phyloP scores from a whole-genome alignment of 208 protist species.

The Endotrypanum monterogeii region DNA sequence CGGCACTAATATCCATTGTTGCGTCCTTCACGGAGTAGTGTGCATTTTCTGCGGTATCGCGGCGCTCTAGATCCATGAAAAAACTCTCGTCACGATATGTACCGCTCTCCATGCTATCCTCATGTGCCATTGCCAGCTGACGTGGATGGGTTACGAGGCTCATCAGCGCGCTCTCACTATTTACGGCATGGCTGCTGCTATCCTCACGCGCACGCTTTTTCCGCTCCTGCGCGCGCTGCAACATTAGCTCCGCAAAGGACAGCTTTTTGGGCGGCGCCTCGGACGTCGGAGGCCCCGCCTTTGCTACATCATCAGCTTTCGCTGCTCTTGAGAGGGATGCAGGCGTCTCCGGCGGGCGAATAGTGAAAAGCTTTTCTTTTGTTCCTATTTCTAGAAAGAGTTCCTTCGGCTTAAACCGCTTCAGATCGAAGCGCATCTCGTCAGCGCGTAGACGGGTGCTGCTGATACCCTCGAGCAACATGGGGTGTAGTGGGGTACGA shows the following conservation, averaged over 20 bases:
- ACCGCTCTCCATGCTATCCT: slow-evolving; percentile 34
- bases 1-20: slow-evolving; percentile 86
- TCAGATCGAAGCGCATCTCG: slow-evolving; percentile 67
- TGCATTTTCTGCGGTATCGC: slow-evolving; percentile 68
- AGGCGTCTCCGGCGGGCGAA: slow-evolving; percentile 64
- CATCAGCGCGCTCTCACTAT: slow-evolving; percentile 32
- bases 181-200: background rate
- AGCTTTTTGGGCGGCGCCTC: slow-evolving; percentile 43
- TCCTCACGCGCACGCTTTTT: slow-evolving; percentile 69
- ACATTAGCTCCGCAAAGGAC: slow-evolving; percentile 76
- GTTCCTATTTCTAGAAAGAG: slow-evolving; percentile 78
- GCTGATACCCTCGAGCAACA: slow-evolving; percentile 72
- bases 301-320: background rate
- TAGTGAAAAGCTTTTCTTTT: slow-evolving; percentile 79
- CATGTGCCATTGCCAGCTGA: slow-evolving; percentile 8
- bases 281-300: background rate
- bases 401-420: slow-evolving; percentile 86
- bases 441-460: slow-evolving; percentile 62
- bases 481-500: slow-evolving; percentile 77
- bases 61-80: slow-evolving; percentile 72
- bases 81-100: slow-evolving; percentile 82
- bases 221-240: slow-evolving; percentile 80
- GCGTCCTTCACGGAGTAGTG: slow-evolving; percentile 91
- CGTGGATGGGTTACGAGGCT: slow-evolving; percentile 33
- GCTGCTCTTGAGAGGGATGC: slow-evolving; percentile 39